A percentile compares a stretch with the other conserved stretches of the same genome.
These are phyloP conservation scores for Lactarius psammicola DNA, from an alignment of 768 basidiomycete genomes.

Conservation along the genomic window DNA sequence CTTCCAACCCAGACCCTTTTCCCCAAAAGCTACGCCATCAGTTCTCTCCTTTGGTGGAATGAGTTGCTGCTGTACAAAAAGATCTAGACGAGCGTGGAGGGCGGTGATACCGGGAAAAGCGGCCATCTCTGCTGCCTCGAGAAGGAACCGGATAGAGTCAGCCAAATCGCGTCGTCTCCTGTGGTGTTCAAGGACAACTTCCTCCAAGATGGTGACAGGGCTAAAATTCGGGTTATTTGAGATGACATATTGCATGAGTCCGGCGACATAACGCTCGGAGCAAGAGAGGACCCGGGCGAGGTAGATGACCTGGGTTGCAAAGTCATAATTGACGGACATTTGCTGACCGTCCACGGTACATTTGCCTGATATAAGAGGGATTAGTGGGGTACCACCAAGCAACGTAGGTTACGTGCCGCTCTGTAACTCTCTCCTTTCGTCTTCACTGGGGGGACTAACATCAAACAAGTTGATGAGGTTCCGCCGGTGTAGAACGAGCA, in stretches of 20 bases:
- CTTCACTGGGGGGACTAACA: slow-evolving; percentile 55
- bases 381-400: not conserved
- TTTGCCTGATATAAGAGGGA: slow-evolving; percentile 52
- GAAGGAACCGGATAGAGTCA: slow-evolving; percentile 66
- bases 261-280: slow-evolving; percentile 79
- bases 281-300: slow-evolving; percentile 77
- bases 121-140: slow-evolving; percentile 58
- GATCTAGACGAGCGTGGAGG: slow-evolving; percentile 51
- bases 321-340: slow-evolving; percentile 75
- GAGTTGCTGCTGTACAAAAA: slow-evolving; percentile 57
- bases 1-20: slow-evolving; percentile 49
- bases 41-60: slow-evolving; percentile 40
- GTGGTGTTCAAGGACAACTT: slow-evolving; percentile 66
- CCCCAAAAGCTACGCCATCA: slow-evolving; percentile 32
- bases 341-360: slow-evolving; percentile 59
- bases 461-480: slow-evolving; percentile 64
- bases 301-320: slow-evolving; percentile 72
- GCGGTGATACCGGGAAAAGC: slow-evolving; percentile 44
- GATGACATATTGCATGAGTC: slow-evolving; percentile 63
- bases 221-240: slow-evolving; percentile 61
- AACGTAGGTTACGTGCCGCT: slow-evolving; percentile 44
- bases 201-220: slow-evolving; percentile 58
- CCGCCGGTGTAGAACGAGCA: slow-evolving; percentile 64
- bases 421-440: slow-evolving; percentile 72
- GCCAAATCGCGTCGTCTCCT: slow-evolving; percentile 65